These are phyloP conservation scores for Mrakia hoshinonis DNA, from an alignment of 768 basidiomycete genomes.

Conservation along the genomic window DNA sequence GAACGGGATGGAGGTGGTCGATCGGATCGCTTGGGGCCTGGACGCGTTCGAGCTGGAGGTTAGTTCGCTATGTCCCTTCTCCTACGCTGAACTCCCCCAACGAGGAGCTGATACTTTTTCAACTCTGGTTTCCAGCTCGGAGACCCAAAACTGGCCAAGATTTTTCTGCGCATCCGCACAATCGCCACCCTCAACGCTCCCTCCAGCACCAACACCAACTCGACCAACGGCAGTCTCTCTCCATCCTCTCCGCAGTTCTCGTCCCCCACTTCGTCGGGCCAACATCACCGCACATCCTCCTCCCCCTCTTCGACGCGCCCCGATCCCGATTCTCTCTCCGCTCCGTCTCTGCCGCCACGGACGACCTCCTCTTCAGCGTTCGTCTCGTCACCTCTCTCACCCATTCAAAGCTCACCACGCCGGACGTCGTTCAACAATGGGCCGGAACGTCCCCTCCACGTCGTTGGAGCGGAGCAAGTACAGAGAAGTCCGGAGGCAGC, in stretches of 20 bases:
- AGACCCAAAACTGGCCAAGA: constrained; percentile 6
- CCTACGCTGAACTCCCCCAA: not conserved
- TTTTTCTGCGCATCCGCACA: constrained; percentile 1
- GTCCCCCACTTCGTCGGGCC: not conserved
- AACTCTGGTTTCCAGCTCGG: too few species aligned
- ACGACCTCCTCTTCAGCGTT: not conserved
- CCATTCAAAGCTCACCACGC: not conserved
- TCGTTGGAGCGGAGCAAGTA: not conserved
- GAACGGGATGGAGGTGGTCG: not conserved
- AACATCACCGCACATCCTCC: constrained; percentile 1
- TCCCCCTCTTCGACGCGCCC: not conserved
- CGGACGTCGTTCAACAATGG: not conserved
- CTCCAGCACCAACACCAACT: not conserved
- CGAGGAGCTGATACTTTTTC: not conserved
- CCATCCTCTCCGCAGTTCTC: not conserved
- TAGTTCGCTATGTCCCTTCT: not conserved
- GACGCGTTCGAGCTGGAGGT: constrained; percentile 2
- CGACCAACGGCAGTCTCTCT: not conserved
- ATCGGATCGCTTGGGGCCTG: constrained; percentile 2
- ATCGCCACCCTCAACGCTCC: constrained; percentile 4
- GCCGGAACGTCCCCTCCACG: not conserved
- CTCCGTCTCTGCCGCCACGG: not conserved
- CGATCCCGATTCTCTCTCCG: not conserved
- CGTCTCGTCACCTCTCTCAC: not conserved
- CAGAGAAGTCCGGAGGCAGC: not conserved